A percentile compares a stretch with the other conserved stretches of the same genome.
These are phyloP conservation scores for Xerocomus minutiporus DNA, from an alignment of 1,284 basidiomycete genomes.

Conservation along the genomic window DNA sequence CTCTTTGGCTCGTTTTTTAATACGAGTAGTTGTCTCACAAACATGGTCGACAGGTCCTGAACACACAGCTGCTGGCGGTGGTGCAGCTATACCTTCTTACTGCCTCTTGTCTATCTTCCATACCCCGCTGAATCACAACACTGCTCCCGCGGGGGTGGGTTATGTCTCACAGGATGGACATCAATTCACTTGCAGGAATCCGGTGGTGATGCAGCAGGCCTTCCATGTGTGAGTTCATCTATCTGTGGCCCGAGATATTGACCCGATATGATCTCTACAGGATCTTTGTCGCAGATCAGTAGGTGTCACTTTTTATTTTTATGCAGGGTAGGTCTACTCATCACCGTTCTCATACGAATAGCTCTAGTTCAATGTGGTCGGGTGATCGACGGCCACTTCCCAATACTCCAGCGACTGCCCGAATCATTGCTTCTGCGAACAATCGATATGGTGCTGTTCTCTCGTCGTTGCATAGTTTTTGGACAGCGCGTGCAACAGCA, in stretches of 20 bases:
- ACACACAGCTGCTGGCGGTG: slow-evolving; percentile 39
- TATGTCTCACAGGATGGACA: slow-evolving; percentile 50
- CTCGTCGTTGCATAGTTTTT: slow-evolving; percentile 51
- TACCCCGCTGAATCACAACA: slow-evolving; percentile 32
- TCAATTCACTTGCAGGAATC: slow-evolving; percentile 52
- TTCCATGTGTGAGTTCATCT: slow-evolving; percentile 22
- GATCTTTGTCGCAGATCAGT: slow-evolving; percentile 30
- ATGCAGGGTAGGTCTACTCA: neutral
- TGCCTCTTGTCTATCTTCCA: slow-evolving; percentile 56
- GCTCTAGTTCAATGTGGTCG: slow-evolving; percentile 49
- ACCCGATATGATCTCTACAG: slow-evolving; percentile 11
- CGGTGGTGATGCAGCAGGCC: slow-evolving; percentile 41
- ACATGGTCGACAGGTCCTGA: slow-evolving; percentile 36
- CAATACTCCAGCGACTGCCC: slow-evolving; percentile 41
- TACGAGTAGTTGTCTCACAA: neutral
- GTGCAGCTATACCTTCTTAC: slow-evolving; percentile 47
- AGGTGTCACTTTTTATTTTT: neutral
- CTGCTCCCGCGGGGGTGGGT: slow-evolving; percentile 33
- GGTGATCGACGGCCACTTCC: slow-evolving; percentile 43
- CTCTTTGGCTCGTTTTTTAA: too few species aligned
- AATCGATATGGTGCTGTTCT: slow-evolving; percentile 58
- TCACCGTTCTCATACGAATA: slow-evolving; percentile 14
- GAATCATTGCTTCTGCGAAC: slow-evolving; percentile 37
- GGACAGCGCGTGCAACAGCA: slow-evolving; percentile 47
- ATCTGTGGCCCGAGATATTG: neutral